Conservation (phyloP, 1,139 yeast species). For the Saccharomyces hybrid region DNA sequence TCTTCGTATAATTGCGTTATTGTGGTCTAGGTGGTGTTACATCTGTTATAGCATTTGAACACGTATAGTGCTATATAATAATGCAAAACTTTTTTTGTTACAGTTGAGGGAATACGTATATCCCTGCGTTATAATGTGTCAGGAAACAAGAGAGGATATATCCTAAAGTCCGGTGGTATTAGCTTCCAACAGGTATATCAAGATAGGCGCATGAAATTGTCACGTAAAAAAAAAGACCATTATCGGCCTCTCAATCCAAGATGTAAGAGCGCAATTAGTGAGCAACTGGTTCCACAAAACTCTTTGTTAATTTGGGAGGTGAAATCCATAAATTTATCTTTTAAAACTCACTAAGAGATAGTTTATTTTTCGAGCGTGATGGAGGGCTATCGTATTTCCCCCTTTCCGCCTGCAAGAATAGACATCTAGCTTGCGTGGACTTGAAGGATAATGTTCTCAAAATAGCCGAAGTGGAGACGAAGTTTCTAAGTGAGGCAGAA, state of each 20-base stretch:
- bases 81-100: background rate
- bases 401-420: constrained; percentile 14
- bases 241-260: background rate
- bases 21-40: no score
- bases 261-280: background rate
- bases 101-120: background rate
- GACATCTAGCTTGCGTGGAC: constrained; percentile 81
- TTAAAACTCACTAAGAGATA: background rate
- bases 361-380: background rate
- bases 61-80: background rate
- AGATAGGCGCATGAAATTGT: background rate
- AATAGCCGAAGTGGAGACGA: constrained; percentile 64
- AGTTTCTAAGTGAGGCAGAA: constrained; percentile 67
- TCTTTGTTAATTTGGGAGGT: background rate
- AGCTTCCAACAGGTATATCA: background rate
- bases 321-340: background rate
- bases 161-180: background rate
- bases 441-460: constrained; percentile 57
- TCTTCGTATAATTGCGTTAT: background rate
- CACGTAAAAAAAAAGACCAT: background rate
- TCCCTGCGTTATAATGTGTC: background rate
- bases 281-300: background rate
- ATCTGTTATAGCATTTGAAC: background rate
- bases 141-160: background rate
- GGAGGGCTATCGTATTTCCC: background rate